A percentile compares a stretch with the other conserved stretches of the same genome.
Conservation (phyloP, 306 rosid genomes). For the Lagenaria siceraria region DNA sequence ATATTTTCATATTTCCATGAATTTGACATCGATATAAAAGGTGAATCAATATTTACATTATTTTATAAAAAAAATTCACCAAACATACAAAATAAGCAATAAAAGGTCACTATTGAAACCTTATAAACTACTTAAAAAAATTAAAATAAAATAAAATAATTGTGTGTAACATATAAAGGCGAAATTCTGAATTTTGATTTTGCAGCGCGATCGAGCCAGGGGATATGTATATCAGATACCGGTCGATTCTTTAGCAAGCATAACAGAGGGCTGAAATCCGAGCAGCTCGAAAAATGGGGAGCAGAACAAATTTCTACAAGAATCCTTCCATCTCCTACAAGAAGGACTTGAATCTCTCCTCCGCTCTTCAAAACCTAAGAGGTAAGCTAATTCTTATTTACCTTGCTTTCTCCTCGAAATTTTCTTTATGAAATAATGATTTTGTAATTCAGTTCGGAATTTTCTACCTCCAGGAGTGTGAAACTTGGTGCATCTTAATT, state of each 20-base stretch:
- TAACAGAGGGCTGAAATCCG: not conserved
- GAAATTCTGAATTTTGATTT: not conserved
- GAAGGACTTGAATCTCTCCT: conserved; percentile 53
- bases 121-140: no score
- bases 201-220: not conserved
- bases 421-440: no score
- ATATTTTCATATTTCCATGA: no score
- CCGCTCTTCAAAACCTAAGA: conserved; percentile 51
- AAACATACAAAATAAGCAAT: no score
- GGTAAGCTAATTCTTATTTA: conserved; percentile 14
- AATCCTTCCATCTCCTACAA: conserved; percentile 67
- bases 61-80: no score
- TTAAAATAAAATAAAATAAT: no score
- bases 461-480: no score
- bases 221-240: not conserved
- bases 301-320: conserved; percentile 58
- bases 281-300: conserved; percentile 35
- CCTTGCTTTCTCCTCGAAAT: not conserved
- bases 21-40: no score
- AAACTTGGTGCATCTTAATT: not conserved
- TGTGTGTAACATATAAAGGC: not conserved
- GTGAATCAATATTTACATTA: no score
- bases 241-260: not conserved
- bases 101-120: no score
- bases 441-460: no score